Evolutionary conservation across 2,329 filamentous ascomycete species (phyloP).

Genomic region (Curvularia sp.): DNA sequence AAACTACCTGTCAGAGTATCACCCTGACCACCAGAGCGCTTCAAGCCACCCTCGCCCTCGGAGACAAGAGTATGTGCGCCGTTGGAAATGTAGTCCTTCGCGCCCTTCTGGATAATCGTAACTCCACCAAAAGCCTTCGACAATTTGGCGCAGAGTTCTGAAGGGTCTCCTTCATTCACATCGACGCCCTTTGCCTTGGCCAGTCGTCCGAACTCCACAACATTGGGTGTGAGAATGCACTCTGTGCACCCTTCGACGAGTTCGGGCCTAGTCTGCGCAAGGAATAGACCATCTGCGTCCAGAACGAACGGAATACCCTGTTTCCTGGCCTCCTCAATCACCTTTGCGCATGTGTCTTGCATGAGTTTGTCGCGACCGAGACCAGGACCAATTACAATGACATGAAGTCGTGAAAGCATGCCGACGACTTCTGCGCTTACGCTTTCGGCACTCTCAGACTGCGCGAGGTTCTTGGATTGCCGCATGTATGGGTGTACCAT

Average conservation of each 20-base stretch:
- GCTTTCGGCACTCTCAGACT: constrained; percentile 64
- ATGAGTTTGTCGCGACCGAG: constrained; percentile 89
- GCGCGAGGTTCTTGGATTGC: constrained; percentile 67
- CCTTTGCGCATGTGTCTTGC: constrained; percentile 80
- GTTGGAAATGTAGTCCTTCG: constrained; percentile 81
- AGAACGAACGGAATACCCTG: constrained; percentile 80
- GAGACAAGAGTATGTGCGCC: constrained; percentile 76
- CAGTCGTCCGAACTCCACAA: constrained; percentile 87
- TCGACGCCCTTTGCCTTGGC: constrained; percentile 78
- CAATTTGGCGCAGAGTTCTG: constrained; percentile 70
- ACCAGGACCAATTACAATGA: constrained; percentile 90
- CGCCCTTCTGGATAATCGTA: constrained; percentile 89
- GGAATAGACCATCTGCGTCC: constrained; percentile 85
- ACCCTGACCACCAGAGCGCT: constrained; percentile 92
- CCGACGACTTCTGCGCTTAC: constrained; percentile 74
- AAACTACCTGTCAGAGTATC: constrained; percentile 92
- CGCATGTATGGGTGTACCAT: constrained; percentile 99
- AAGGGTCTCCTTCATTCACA: constrained; percentile 58
- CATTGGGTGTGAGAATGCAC: constrained; percentile 91
- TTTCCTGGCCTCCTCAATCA: constrained; percentile 79
- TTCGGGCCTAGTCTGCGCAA: constrained; percentile 77
- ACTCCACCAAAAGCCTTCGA: constrained; percentile 82
- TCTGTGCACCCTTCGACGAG: constrained; percentile 80
- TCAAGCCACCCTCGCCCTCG: constrained; percentile 80
- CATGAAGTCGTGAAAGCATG: constrained; percentile 87